Percentiles rank a stretch among this genome's conserved stretches.
phyloP scores from a whole-genome alignment of 441 rosid genomes.

The Syzygium syzygioides region DNA sequence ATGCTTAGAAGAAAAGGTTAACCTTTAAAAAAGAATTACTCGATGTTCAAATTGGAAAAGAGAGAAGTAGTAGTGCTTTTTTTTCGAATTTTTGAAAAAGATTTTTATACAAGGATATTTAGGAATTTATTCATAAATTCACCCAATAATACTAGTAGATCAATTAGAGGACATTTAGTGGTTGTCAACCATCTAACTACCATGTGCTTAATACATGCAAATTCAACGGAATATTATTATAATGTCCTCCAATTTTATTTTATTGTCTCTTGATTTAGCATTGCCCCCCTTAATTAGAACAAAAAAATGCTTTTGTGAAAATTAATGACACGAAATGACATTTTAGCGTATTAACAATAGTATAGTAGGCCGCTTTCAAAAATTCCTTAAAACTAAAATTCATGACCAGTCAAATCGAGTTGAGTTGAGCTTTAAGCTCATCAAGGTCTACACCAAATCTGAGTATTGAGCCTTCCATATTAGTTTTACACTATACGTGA shows the following conservation, averaged over 20 bases:
- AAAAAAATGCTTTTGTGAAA: not conserved
- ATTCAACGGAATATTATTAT: not conserved
- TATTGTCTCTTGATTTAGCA: not conserved
- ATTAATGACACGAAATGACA: not conserved
- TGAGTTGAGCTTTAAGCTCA: not conserved
- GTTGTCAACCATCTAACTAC: not conserved
- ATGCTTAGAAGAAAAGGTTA: not conserved
- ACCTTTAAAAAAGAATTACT: not conserved
- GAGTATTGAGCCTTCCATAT: not conserved
- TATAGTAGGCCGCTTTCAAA: not conserved
- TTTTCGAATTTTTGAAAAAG: not conserved
- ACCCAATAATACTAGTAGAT: not conserved
- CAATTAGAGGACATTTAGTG: not conserved
- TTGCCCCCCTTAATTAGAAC: not conserved
- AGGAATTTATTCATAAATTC: not conserved
- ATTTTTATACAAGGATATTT: not conserved
- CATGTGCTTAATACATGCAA: not conserved
- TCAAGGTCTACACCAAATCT: accelerated
- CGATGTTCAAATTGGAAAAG: not conserved
- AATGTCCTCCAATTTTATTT: not conserved
- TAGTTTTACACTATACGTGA: not conserved
- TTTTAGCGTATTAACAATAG: not conserved
- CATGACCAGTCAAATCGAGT: not conserved
- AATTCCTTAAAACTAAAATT: not conserved
- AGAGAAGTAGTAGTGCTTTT: not conserved